Base-by-base conservation (phyloP, 73 alveolate genomes). In the Paramecium sonneborni region DNA sequence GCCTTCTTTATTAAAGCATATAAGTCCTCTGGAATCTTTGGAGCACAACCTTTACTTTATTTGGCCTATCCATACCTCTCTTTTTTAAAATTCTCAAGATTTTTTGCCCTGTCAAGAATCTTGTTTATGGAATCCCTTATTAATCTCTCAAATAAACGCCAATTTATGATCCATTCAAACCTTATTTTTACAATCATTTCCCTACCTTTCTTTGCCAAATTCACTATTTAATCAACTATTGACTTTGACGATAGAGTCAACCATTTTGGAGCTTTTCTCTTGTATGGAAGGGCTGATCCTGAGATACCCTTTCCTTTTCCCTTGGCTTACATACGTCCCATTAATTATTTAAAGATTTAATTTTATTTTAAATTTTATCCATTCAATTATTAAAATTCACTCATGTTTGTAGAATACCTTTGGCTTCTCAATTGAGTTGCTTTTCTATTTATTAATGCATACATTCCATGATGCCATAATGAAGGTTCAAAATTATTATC, bases 1-100 rank as follows among this genome's bases (percentile, higher is more conserved):
- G 99, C 99, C 93, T 97, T 98, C 98, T 97, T 98, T 96, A 98
- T 98, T 94, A 98, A 92, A 95, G 97, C 97, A 96, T 98, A 98
- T 68, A 98, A 94, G 93, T 98, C 99, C 92, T 98, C 99, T 26
- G 99, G 99, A 95, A 98, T 97, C 85, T 93, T 96, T 46, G 99
- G 99, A 69, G 99, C 99, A 57, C 98, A 84, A 46, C 99, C 98
- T 85, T 24, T 24, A 56, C 15, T n/a, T 67, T 62, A 62, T 18
- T 55, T 20, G 14, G 23, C 38, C 57, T 35, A 20, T 18, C 8
- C n/a, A 12, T 24, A 88, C 94, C 94, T 76, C 87, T 88, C 94
- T 88, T 88, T 44, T 88, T 88, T 56, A 88, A 67, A 82, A 88
- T 88, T 88, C 94, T 88, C 55, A 88, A 67, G 82, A 88, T 88